Evolutionary conservation across 1,284 basidiomycete genomes (phyloP).

Genomic region (Sporisorium sorghi): DNA sequence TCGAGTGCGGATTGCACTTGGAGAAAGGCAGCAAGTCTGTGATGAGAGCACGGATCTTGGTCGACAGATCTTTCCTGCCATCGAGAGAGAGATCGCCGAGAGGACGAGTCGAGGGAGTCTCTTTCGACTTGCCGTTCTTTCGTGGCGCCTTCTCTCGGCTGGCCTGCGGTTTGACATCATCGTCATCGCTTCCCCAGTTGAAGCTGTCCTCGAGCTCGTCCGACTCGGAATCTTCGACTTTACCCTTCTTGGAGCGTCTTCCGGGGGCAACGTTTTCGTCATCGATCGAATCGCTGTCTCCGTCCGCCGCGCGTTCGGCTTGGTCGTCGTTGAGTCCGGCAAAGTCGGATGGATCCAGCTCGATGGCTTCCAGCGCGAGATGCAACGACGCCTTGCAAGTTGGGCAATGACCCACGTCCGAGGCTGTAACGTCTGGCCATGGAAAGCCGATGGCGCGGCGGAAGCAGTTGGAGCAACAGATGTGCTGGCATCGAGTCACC

Average conservation of each 20-base stretch:
- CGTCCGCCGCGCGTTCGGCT: conserved; percentile 28
- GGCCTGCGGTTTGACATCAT: background rate
- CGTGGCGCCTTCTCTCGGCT: conserved; percentile 18
- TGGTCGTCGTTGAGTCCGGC: conserved; percentile 44
- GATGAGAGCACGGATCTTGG: conserved; percentile 65
- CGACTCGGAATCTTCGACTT: conserved; percentile 19
- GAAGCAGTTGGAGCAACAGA: conserved; percentile 74
- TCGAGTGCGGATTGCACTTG: conserved; percentile 60
- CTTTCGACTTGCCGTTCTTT: conserved; percentile 17
- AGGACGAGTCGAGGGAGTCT: background rate
- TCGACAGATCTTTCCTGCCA: conserved; percentile 55
- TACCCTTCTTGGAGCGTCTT: conserved; percentile 13
- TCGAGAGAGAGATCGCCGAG: conserved; percentile 33
- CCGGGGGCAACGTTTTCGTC: conserved; percentile 11
- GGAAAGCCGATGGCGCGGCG: conserved; percentile 64
- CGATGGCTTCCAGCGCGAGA: conserved; percentile 54
- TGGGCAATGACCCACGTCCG: conserved; percentile 73
- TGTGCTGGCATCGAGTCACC: conserved; percentile 90
- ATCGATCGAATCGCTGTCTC: conserved; percentile 26
- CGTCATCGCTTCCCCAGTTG: conserved; percentile 45
- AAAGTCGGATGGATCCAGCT: conserved; percentile 52
- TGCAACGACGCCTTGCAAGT: conserved; percentile 74
- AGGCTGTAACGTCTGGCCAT: conserved; percentile 36
- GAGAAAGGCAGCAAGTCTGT: conserved; percentile 65
- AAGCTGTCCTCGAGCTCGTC: conserved; percentile 34